Evolutionary conservation across 345 rosid genomes (phyloP).

Genomic region (Eucalyptus shirleyi): DNA sequence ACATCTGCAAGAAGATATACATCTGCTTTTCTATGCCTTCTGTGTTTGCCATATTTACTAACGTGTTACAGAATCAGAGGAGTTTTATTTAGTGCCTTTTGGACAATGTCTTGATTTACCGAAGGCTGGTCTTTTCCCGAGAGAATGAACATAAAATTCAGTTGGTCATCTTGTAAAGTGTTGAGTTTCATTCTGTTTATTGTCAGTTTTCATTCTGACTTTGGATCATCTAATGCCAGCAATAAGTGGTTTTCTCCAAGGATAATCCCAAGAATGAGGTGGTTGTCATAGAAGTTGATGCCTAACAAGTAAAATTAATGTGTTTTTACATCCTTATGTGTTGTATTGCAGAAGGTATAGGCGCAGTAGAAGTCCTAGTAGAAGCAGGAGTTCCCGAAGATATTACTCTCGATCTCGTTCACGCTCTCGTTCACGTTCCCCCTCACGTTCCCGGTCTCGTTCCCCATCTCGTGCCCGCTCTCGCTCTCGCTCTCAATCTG

Average conservation of each 20-base stretch:
- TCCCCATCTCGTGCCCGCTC: slow-evolving; percentile 22
- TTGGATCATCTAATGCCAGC: background rate
- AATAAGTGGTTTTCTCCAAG: background rate
- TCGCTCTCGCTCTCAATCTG: slow-evolving; percentile 18
- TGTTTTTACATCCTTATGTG: background rate
- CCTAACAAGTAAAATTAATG: background rate
- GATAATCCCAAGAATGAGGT: background rate
- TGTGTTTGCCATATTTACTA: background rate
- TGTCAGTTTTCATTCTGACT: background rate
- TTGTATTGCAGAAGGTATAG: slow-evolving; percentile 29
- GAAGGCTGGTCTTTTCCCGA: background rate
- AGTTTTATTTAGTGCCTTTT: background rate
- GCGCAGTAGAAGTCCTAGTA: slow-evolving; percentile 52
- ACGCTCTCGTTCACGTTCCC: slow-evolving; percentile 20
- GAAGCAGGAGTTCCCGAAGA: slow-evolving; percentile 55
- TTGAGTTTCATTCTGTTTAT: background rate
- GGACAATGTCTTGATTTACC: background rate
- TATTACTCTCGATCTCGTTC: slow-evolving; percentile 30
- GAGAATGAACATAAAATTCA: background rate
- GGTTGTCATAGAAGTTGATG: background rate
- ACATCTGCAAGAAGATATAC: background rate
- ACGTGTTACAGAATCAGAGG: background rate
- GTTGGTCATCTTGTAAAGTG: background rate
- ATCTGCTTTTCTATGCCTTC: background rate
- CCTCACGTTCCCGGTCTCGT: slow-evolving; percentile 14